A percentile compares a stretch with the other conserved stretches of the same genome.
Evolutionary conservation across 352 stramenopile genomes (phyloP).

Genomic region (Elongisporangium prolatum): DNA sequence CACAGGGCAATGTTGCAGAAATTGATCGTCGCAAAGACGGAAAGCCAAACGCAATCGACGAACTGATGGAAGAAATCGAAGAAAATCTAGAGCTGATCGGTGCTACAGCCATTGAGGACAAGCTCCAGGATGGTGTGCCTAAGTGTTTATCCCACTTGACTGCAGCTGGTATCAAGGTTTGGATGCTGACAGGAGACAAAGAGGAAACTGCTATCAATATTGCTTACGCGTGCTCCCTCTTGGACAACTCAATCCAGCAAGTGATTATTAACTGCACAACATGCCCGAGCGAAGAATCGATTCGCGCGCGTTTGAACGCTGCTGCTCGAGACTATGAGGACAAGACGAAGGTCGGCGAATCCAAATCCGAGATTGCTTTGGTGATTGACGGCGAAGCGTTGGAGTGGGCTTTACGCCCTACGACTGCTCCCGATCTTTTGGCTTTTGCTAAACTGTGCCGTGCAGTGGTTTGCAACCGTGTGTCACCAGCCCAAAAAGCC

Average conservation of each 20-base stretch:
- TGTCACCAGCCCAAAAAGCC: slow-evolving; percentile 83
- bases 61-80: slow-evolving; percentile 83
- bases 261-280: slow-evolving; percentile 68
- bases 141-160: slow-evolving; percentile 79
- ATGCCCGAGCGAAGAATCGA: slow-evolving; percentile 64
- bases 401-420: slow-evolving; percentile 43
- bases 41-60: slow-evolving; percentile 69
- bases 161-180: slow-evolving; percentile 81
- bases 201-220: slow-evolving; percentile 89
- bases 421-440: slow-evolving; percentile 53
- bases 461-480: slow-evolving; percentile 82
- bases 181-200: slow-evolving; percentile 88
- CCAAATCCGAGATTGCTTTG: slow-evolving; percentile 46
- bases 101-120: slow-evolving; percentile 91
- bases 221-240: slow-evolving; percentile 84
- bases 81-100: slow-evolving; percentile 78
- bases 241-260: slow-evolving; percentile 83
- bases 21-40: slow-evolving; percentile 80
- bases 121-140: slow-evolving; percentile 88
- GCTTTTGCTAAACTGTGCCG: slow-evolving; percentile 60
- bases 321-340: slow-evolving; percentile 47
- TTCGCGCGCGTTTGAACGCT: slow-evolving; percentile 39
- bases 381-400: slow-evolving; percentile 76
- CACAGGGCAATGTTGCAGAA: slow-evolving; percentile 54
- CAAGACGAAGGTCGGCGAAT: slow-evolving; percentile 27